Evolutionary conservation across 768 basidiomycete species (phyloP), one percentile per base, ranked within the genome.

Genomic region (Lentinula raphanica): DNA sequence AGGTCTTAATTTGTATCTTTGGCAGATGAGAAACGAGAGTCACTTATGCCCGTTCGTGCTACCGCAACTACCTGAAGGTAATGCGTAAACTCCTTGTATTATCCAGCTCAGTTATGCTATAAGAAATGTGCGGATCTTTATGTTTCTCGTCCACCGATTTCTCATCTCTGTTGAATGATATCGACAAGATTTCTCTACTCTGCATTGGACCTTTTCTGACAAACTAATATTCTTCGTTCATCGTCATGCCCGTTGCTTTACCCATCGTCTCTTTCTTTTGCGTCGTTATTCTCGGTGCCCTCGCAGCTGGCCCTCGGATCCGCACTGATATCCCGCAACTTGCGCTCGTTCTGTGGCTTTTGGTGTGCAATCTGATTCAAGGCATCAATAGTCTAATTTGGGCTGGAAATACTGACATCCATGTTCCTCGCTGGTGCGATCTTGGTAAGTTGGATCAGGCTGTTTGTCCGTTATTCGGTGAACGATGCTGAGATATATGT

Each of bases 351-450:
- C 60, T 71, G 0, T 86, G 85, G 85, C 74, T 85, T 3, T 66
- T 77, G 23, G 62, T 76, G 3, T 70, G 69, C 29, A 85, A 81
- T 60, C 27, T 85, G 12, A 72, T 79, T 36, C 76, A 77, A 58
- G 80, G 80, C 0, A 69, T 89, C 39, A 83, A 92, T 66, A 71
- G 82, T 3, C 62, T 87, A 25, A 63, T 86, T 3, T 94, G 88
- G 88, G 70, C 73, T 44, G 78, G 72, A n/a, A 84, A 80, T 63
- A 67, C 72, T 5, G 66, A 74, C 23, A 67, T 81, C 29, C 68
- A 63, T 46, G 74, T 72, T 15, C 75, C 81, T 0, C 76, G 82
- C 7, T 94, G 88, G 88, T 93, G 91, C 66, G 91, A 94, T 65
- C 84, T 94, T 36, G 73, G 88, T 90, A 54, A 60, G 83, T 67